phyloP scores from a whole-genome alignment of 2,329 filamentous ascomycete genomes.

The Shiraia bambusicola region DNA sequence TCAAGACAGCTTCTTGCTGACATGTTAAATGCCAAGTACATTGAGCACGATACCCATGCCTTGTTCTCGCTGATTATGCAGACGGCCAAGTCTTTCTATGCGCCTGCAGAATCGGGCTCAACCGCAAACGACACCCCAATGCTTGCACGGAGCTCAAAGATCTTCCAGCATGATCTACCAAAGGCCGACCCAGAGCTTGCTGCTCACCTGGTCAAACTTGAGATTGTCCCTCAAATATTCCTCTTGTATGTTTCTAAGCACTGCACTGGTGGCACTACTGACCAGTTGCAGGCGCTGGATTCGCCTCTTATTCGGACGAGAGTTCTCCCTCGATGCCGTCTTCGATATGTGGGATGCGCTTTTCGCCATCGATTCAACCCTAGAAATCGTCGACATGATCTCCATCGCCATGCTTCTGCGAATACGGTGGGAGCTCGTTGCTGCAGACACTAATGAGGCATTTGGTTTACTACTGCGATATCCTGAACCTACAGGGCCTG shows the following conservation, averaged over 20 bases:
- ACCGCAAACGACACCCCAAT: slow-evolving; percentile 63
- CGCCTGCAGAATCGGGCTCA: slow-evolving; percentile 55
- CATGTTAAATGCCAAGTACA: slow-evolving; percentile 68
- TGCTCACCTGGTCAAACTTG: slow-evolving; percentile 75
- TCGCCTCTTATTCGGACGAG: slow-evolving; percentile 84
- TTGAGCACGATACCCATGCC: slow-evolving; percentile 89
- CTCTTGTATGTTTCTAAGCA: slow-evolving; percentile 65
- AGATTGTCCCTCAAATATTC: slow-evolving; percentile 95
- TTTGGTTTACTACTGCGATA: slow-evolving; percentile 83
- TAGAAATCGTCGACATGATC: slow-evolving; percentile 84
- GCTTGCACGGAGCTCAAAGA: slow-evolving; percentile 79
- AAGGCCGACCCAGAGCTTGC: slow-evolving; percentile 82
- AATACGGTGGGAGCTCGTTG: slow-evolving; percentile 84
- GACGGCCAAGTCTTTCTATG: slow-evolving; percentile 81
- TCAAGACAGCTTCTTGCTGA: slow-evolving; percentile 33
- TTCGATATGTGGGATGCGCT: slow-evolving; percentile 87
- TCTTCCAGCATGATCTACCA: slow-evolving; percentile 79
- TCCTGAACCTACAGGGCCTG: slow-evolving; percentile 64
- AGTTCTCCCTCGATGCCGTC: slow-evolving; percentile 85
- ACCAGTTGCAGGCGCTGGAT: slow-evolving; percentile 74
- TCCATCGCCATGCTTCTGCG: slow-evolving; percentile 91
- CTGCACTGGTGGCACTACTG: slow-evolving; percentile 9
- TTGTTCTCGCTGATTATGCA: slow-evolving; percentile 89
- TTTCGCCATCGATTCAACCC: slow-evolving; percentile 78
- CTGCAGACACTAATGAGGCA: slow-evolving; percentile 84